Percentiles rank a stretch among this genome's conserved stretches.
Evolutionary conservation across 2,329 filamentous ascomycete species (phyloP).

Genomic region (Setomelanomma holmii): DNA sequence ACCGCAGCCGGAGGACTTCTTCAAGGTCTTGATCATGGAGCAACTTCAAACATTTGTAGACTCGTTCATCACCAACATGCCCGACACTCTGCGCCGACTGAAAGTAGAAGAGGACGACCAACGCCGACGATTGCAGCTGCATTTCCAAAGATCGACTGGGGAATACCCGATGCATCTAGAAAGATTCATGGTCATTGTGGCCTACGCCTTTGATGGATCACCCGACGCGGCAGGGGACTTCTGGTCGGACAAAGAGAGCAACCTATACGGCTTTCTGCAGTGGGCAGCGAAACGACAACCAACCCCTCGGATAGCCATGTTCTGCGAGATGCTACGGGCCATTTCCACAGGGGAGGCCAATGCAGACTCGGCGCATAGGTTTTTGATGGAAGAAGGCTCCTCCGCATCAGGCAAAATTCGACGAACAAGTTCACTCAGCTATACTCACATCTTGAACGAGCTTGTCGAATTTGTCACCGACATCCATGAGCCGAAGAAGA

Average conservation of each 20-base stretch:
- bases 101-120: constrained; percentile 91
- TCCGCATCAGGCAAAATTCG: constrained; percentile 78
- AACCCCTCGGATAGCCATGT: constrained; percentile 93
- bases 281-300: constrained; percentile 97
- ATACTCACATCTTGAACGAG: constrained; percentile 91
- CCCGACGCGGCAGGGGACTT: constrained; percentile 86
- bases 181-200: constrained; percentile 88
- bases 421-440: constrained; percentile 84
- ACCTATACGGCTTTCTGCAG: constrained; percentile 91
- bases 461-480: constrained; percentile 82
- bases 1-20: constrained; percentile 72
- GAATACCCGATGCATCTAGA: constrained; percentile 70
- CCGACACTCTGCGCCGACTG: constrained; percentile 85
- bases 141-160: constrained; percentile 59
- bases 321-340: constrained; percentile 93
- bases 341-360: constrained; percentile 84
- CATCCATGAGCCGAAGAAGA: constrained; percentile 74
- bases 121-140: constrained; percentile 59
- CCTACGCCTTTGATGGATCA: constrained; percentile 87
- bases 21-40: constrained; percentile 76
- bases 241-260: constrained; percentile 91
- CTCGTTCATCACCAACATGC: constrained; percentile 93
- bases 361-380: constrained; percentile 84
- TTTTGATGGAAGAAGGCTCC: constrained; percentile 81
- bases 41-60: constrained; percentile 89